Evolutionary conservation across 306 rosid genomes (phyloP).

Genomic region (Psophocarpus tetragonolobus): DNA sequence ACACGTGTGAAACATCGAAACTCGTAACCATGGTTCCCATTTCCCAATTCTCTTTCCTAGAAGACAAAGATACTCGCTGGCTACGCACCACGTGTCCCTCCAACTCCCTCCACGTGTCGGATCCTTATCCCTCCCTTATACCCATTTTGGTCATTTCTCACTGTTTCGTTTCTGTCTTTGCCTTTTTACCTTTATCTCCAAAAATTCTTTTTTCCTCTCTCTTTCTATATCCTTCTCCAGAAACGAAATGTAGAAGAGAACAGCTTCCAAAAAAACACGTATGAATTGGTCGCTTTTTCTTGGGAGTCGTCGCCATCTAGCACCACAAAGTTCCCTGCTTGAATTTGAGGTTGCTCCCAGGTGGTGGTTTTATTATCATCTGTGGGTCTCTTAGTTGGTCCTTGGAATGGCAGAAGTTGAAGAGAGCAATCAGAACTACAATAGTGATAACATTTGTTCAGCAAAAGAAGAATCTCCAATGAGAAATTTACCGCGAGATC

Average conservation of each 20-base stretch:
- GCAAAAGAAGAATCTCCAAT: background rate
- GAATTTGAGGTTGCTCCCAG: background rate
- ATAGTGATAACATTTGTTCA: slow-evolving; percentile 1
- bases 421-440: background rate
- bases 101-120: slow-evolving; percentile 57
- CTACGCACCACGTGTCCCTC: too few species aligned
- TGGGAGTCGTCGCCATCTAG: background rate
- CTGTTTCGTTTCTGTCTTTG: background rate
- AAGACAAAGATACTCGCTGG: slow-evolving; percentile 38
- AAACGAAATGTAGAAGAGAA: slow-evolving; percentile 20
- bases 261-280: background rate
- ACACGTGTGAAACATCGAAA: slow-evolving; percentile 48
- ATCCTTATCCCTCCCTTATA: background rate
- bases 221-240: background rate
- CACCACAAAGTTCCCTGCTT: background rate
- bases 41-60: background rate
- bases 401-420: slow-evolving; percentile 49
- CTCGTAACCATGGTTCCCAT: background rate
- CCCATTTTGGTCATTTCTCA: slow-evolving; percentile 40
- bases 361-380: background rate
- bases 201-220: background rate
- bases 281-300: slow-evolving; percentile 7
- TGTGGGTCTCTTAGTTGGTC: background rate
- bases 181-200: background rate
- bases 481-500: slow-evolving; percentile 51